Percentiles rank a stretch among this genome's conserved stretches.
phyloP scores from a whole-genome alignment of 495 filamentous ascomycete genomes.

The Neurospora sublineolata region DNA sequence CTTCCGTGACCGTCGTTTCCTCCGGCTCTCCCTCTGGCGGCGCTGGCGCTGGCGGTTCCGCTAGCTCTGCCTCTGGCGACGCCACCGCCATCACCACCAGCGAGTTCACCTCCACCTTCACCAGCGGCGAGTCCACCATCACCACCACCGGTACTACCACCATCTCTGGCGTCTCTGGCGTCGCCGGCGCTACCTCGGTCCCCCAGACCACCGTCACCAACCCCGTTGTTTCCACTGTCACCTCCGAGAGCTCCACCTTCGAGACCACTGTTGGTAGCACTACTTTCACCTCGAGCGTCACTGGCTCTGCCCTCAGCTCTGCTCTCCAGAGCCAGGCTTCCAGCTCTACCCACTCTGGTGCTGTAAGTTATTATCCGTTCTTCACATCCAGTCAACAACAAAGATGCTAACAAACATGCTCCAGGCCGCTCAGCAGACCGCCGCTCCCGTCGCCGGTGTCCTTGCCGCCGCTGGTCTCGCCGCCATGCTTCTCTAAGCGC shows the following conservation, averaged over 20 bases:
- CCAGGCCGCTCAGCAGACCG: constrained; percentile 19
- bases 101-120: constrained; percentile 22
- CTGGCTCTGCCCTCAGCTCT: constrained; percentile 6
- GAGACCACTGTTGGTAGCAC: constrained; percentile 9
- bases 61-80: constrained; percentile 10
- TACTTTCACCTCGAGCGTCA: constrained; percentile 7
- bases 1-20: constrained; percentile 16
- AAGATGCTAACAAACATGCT: not conserved
- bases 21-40: not conserved
- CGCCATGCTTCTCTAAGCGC: constrained; percentile 18
- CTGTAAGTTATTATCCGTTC: not conserved
- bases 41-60: constrained; percentile 1
- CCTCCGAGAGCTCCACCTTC: constrained; percentile 4
- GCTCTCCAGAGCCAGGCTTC: constrained; percentile 5
- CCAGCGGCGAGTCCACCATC: constrained; percentile 7
- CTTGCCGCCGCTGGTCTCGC: constrained; percentile 27
- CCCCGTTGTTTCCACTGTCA: constrained; percentile 5
- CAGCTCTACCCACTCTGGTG: not conserved
- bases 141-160: constrained; percentile 17
- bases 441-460: constrained; percentile 21
- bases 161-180: constrained; percentile 9
- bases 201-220: constrained; percentile 5
- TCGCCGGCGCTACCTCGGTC: constrained; percentile 7
- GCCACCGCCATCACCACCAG: constrained; percentile 21
- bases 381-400: not conserved